Evolutionary conservation across 768 basidiomycete genomes (phyloP).

Genomic region (Pisolithus tinctorius): DNA sequence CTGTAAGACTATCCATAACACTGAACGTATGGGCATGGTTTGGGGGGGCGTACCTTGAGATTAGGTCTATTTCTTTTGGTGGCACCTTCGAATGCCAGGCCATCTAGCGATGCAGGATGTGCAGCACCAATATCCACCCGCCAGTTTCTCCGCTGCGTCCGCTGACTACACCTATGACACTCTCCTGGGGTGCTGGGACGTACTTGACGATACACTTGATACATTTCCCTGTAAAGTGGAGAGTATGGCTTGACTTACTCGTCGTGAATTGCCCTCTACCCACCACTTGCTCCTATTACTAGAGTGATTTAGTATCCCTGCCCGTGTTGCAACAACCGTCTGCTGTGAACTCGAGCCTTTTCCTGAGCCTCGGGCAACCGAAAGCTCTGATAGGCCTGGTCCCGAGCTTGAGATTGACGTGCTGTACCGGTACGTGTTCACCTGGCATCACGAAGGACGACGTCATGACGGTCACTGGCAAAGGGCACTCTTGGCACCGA

Average conservation of each 20-base stretch:
- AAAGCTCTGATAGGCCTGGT: slow-evolving; percentile 64
- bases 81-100: slow-evolving; percentile 91
- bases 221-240: background rate
- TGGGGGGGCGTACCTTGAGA: slow-evolving; percentile 61
- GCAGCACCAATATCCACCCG: slow-evolving; percentile 91
- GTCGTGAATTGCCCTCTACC: slow-evolving; percentile 80
- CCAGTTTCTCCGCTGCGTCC: slow-evolving; percentile 82
- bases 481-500: slow-evolving; percentile 1
- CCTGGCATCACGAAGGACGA: slow-evolving; percentile 69
- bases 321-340: slow-evolving; percentile 53
- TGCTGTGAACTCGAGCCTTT: slow-evolving; percentile 27
- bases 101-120: slow-evolving; percentile 80
- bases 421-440: slow-evolving; percentile 64
- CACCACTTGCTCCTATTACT: slow-evolving; percentile 76
- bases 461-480: slow-evolving; percentile 29
- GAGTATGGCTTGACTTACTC: slow-evolving; percentile 46
- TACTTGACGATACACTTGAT: slow-evolving; percentile 48
- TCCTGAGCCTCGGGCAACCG: slow-evolving; percentile 22
- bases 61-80: slow-evolving; percentile 93
- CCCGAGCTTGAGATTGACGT: slow-evolving; percentile 82
- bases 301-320: slow-evolving; percentile 64
- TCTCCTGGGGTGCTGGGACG: slow-evolving; percentile 83
- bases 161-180: slow-evolving; percentile 77
- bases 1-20: slow-evolving; percentile 34
- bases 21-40: background rate